Percentiles rank a stretch among this genome's conserved stretches.
Evolutionary conservation across 208 protist species (phyloP).

Genomic region (Phytomonas sp.): DNA sequence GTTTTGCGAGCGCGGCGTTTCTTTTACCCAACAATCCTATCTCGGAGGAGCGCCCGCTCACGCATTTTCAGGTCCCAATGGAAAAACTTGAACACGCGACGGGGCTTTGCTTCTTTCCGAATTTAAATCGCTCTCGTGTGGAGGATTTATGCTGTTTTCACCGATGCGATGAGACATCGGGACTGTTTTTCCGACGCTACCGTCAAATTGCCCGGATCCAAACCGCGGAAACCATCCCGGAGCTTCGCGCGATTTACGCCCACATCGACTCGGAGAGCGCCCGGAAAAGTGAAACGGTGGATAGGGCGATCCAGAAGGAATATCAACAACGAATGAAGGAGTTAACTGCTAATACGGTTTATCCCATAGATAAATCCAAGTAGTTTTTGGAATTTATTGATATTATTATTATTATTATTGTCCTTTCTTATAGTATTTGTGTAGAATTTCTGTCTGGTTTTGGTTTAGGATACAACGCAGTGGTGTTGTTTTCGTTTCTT

Average conservation of each 20-base stretch:
- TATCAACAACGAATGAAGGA: conserved; percentile 35
- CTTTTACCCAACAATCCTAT: conserved; percentile 74
- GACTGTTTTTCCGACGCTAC: conserved; percentile 40
- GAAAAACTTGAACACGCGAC: conserved; percentile 39
- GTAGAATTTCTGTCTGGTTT: no score
- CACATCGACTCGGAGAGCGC: conserved; percentile 17
- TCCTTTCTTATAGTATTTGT: background rate
- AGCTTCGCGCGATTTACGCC: conserved; percentile 37
- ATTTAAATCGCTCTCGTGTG: conserved; percentile 19
- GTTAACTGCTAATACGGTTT: conserved; percentile 25
- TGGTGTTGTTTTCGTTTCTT: no score
- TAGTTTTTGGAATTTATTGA: background rate
- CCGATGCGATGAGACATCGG: conserved; percentile 34
- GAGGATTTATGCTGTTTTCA: conserved; percentile 45
- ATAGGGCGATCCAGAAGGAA: conserved; percentile 28
- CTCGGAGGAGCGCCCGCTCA: conserved; percentile 51
- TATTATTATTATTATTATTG: background rate
- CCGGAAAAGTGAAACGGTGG: conserved; percentile 18
- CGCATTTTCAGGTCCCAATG: conserved; percentile 59
- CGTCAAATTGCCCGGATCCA: conserved; percentile 55
- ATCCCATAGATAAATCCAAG: background rate
- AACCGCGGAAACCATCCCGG: conserved; percentile 34
- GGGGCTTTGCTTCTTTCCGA: conserved; percentile 71
- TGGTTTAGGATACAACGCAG: no score
- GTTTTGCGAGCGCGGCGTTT: conserved; percentile 50